A percentile compares a stretch with the other conserved stretches of the same genome.
These are phyloP conservation scores for Lodderomyces oxycetoniae DNA, from an alignment of 1,139 yeast genomes.

Conservation along the genomic window DNA sequence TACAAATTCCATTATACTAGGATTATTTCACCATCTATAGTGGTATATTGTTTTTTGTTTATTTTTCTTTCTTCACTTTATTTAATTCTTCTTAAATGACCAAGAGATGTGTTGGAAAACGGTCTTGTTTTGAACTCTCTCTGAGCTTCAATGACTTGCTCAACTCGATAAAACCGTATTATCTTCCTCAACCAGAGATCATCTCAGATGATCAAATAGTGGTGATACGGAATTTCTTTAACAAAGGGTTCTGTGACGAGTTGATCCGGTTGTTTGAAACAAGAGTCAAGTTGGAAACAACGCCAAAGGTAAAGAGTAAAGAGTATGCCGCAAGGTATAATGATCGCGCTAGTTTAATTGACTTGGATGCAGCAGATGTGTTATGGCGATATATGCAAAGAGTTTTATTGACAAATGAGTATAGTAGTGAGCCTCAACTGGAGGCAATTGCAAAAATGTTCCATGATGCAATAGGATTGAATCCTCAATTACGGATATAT, in stretches of 20 bases:
- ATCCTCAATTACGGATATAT: conserved; percentile 55
- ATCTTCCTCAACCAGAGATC: conserved; percentile 31
- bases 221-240: conserved; percentile 39
- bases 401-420: conserved; percentile 30
- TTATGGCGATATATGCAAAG: conserved; percentile 43
- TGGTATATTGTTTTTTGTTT: no score
- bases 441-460: conserved; percentile 25
- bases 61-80: no score
- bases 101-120: no score
- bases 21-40: no score
- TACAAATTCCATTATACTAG: no score
- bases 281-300: conserved; percentile 38
- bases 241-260: conserved; percentile 38
- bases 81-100: no score
- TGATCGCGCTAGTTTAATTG: conserved; percentile 46
- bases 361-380: conserved; percentile 32
- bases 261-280: conserved; percentile 35
- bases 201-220: conserved; percentile 42
- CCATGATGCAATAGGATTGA: conserved; percentile 43
- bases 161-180: conserved; percentile 24
- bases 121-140: conserved; percentile 27
- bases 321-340: conserved; percentile 59
- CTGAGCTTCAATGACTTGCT: conserved; percentile 21
- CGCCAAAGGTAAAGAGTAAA: conserved; percentile 45
- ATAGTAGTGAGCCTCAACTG: conserved; percentile 26